Evolutionary conservation across 2,329 filamentous ascomycete species (phyloP).

Genomic region (Microsporum ferrugineum): DNA sequence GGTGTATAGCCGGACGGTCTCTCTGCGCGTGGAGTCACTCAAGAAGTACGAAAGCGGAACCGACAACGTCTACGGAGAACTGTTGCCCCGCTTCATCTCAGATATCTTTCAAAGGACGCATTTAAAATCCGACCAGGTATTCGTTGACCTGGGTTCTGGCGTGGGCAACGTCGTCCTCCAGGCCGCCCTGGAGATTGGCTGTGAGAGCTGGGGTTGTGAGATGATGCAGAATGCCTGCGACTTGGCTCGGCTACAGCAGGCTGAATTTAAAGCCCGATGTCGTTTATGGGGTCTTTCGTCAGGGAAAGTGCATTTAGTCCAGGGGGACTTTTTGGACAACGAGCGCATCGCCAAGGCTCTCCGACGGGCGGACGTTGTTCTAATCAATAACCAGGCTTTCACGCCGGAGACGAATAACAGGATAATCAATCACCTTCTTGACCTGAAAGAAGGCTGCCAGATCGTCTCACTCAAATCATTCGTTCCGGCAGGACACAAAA

Average conservation of each 20-base stretch:
- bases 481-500: slow-evolving; percentile 66
- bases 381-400: slow-evolving; percentile 98
- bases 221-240: slow-evolving; percentile 86
- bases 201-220: slow-evolving; percentile 92
- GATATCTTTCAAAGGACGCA: slow-evolving; percentile 67
- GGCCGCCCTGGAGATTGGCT: slow-evolving; percentile 83
- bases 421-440: slow-evolving; percentile 79
- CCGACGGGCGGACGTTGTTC: slow-evolving; percentile 79
- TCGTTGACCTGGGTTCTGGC: slow-evolving; percentile 89
- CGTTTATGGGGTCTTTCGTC: slow-evolving; percentile 77
- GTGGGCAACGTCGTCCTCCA: slow-evolving; percentile 94
- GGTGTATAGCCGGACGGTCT: slow-evolving; percentile 84
- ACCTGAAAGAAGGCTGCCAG: slow-evolving; percentile 79
- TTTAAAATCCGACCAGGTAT: slow-evolving; percentile 72
- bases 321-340: slow-evolving; percentile 73
- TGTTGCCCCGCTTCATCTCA: slow-evolving; percentile 72
- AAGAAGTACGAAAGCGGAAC: slow-evolving; percentile 79
- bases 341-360: slow-evolving; percentile 59
- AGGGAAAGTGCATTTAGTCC: slow-evolving; percentile 66
- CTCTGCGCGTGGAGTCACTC: slow-evolving; percentile 72
- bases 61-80: slow-evolving; percentile 89
- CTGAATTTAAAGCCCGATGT: slow-evolving; percentile 75
- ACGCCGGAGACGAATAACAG: slow-evolving; percentile 74
- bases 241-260: slow-evolving; percentile 65
- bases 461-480: slow-evolving; percentile 91